phyloP scores from a whole-genome alignment of 2,329 filamentous ascomycete genomes.

The Colletotrichum magnum region DNA sequence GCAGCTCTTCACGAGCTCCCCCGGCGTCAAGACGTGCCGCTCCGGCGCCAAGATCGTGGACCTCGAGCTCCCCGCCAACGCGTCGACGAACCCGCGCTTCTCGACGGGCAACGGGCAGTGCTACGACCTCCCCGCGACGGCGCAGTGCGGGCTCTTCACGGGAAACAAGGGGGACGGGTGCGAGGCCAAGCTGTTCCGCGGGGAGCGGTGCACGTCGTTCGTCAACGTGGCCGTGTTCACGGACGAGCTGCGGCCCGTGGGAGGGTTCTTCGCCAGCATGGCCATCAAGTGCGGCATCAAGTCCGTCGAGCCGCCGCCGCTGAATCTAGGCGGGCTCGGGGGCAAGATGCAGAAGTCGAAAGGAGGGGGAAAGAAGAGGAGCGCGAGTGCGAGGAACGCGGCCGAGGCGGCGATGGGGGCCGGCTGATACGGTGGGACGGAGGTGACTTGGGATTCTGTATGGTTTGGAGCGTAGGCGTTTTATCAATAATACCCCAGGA shows the following conservation, averaged over 20 bases:
- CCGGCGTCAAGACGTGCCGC: slow-evolving; percentile 34
- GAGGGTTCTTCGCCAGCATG: slow-evolving; percentile 35
- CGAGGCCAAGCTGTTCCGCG: slow-evolving; percentile 37
- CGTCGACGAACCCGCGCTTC: slow-evolving; percentile 23
- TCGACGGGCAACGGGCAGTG: slow-evolving; percentile 30
- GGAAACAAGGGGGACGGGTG: slow-evolving; percentile 38
- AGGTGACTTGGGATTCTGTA: no score
- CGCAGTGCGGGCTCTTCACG: slow-evolving; percentile 35
- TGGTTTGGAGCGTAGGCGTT: no score
- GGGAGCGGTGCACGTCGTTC: slow-evolving; percentile 27
- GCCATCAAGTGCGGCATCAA: slow-evolving; percentile 36
- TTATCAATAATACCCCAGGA: background rate
- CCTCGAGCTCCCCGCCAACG: slow-evolving; percentile 23
- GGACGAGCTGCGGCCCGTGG: slow-evolving; percentile 31
- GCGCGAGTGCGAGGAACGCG: slow-evolving; percentile 12
- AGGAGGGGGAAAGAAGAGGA: slow-evolving; percentile 12
- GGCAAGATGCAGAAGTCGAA: slow-evolving; percentile 31
- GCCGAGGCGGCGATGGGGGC: slow-evolving; percentile 12
- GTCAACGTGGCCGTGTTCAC: slow-evolving; percentile 35
- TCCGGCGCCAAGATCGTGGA: slow-evolving; percentile 20
- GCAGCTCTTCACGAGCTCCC: slow-evolving; percentile 31
- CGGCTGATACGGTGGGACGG: no score
- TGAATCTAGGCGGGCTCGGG: slow-evolving; percentile 27
- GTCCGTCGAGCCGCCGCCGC: slow-evolving; percentile 32
- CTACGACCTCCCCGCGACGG: slow-evolving; percentile 32